Base-by-base conservation (phyloP, 495 filamentous ascomycete genomes). In the Schizothecium vesticola region DNA sequence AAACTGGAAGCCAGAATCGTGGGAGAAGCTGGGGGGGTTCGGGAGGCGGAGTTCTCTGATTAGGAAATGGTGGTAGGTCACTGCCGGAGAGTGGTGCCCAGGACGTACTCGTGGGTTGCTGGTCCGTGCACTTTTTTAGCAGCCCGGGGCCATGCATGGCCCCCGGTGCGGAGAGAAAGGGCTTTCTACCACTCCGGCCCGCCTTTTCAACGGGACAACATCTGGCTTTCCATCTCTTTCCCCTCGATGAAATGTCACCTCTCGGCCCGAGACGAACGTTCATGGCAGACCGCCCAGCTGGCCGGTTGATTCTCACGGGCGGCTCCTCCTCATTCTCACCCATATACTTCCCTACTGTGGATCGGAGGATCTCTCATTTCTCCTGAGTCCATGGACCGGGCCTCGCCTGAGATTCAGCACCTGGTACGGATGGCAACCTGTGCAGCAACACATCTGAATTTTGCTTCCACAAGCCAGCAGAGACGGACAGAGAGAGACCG, bases 31-130 rank as follows among this genome's bases (percentile, higher is more conserved):
- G 33, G 59, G 25, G 62, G 62, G 61, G 56, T 69, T 25, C 23
- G 57, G 58, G 16, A 59, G 25, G 56, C 33, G 58, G 63, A 10
- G 23, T 29, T 29, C 28, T 29, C 13, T 43, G 59, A 12, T 56
- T 56, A 36, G 21, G 67, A 65, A 65, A 67, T 55, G 33, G 26
- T 75, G 71, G 71, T 68, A 65, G 70, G 66, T 67, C 56, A 59
- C 13, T 59, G 21, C 13, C 12, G 58, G 16, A 59, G 59, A 51
- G 43, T 51, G 66, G 57, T n/a, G n/a, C n/a, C n/a, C n/a, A n/a
- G n/a, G n/a, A n/a, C n/a, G n/a, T n/a, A n/a, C n/a, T n/a, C n/a
- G n/a, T n/a, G n/a, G n/a, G n/a, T n/a, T n/a, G n/a, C n/a, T n/a
- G n/a, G n/a, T n/a, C n/a, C n/a, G n/a, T n/a, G n/a, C n/a, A n/a